A percentile compares a stretch with the other conserved stretches of the same genome.
These are phyloP conservation scores for Ophiostoma perfectum DNA, from an alignment of 2,329 filamentous ascomycete species.

Conservation along the genomic window DNA sequence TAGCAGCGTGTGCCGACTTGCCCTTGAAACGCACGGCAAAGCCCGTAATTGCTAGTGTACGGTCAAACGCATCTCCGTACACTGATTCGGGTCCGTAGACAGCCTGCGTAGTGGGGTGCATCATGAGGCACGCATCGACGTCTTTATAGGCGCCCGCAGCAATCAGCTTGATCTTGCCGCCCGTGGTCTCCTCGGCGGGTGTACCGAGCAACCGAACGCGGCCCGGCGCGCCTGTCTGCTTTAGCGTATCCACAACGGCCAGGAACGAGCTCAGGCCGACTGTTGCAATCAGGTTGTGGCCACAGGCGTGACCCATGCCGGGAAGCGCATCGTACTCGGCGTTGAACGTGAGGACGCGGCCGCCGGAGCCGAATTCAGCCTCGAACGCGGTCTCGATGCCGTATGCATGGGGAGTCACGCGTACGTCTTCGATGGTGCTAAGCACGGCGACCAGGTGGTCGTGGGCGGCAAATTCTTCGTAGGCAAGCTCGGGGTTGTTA, in stretches of 20 bases:
- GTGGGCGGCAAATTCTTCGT: slow-evolving; percentile 46
- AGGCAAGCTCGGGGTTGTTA: slow-evolving; percentile 47
- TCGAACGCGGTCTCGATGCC: slow-evolving; percentile 48
- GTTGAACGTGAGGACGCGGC: slow-evolving; percentile 26
- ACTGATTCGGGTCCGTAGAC: slow-evolving; percentile 12
- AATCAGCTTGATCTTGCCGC: slow-evolving; percentile 42
- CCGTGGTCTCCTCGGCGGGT: slow-evolving; percentile 40
- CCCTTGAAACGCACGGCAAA: slow-evolving; percentile 37
- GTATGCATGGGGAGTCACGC: slow-evolving; percentile 44
- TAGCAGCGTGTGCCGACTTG: slow-evolving; percentile 40
- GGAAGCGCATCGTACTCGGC: slow-evolving; percentile 31
- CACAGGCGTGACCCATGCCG: slow-evolving; percentile 39
- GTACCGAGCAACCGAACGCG: slow-evolving; percentile 36
- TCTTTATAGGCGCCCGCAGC: slow-evolving; percentile 38
- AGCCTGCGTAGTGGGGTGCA: slow-evolving; percentile 31
- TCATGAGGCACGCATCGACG: slow-evolving; percentile 38
- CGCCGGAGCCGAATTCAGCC: slow-evolving; percentile 28
- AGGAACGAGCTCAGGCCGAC: slow-evolving; percentile 36
- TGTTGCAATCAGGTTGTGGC: slow-evolving; percentile 41
- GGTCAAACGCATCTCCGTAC: slow-evolving; percentile 23
- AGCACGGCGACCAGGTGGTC: slow-evolving; percentile 44
- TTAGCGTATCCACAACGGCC: slow-evolving; percentile 29
- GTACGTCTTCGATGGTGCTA: slow-evolving; percentile 37
- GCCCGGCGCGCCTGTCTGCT: slow-evolving; percentile 25
- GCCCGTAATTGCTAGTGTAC: slow-evolving; percentile 27